Base-by-base conservation (phyloP, 768 basidiomycete genomes). In the Podaxis mareebaensis region DNA sequence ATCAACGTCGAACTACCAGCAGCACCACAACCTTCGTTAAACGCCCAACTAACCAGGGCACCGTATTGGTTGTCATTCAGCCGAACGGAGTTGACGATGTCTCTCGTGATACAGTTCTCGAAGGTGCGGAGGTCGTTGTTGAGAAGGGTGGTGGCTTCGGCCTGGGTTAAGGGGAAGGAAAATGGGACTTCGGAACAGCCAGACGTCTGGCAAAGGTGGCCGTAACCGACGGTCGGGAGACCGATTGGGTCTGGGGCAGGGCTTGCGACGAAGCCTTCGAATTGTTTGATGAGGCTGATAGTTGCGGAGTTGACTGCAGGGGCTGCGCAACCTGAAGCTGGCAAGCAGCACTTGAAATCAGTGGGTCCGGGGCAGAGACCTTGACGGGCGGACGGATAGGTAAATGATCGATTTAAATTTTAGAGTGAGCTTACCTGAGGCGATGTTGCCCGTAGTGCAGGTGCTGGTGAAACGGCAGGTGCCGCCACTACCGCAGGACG, bases 171-270 rank as follows among this genome's bases (percentile, higher is more conserved):
- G 0, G 76, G 75, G 72, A 76, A 76, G n/a, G 68, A 59, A 66
- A 73, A 75, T 5, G 75, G 71, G 8, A 76, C 75, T 63, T 77
- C 76, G n/a, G 67, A 60, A 67, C 76, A 77, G 30, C 71, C 69
- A 13, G 64, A 68, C 22, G 63, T 69, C 46, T 71, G 57, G 67
- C 76, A 77, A 28, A 73, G 70, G 60, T 77, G 76, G 6, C 75
- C 75, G 63, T 72, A 77, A 17, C 76, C 76, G 51, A 75, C 76
- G 26, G 75, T 77, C 3, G 74, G 74, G 48, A 77, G 69, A 13
- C 74, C 74, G 10, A 76, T 72, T 44, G 76, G 76, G 65, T 77
- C 76, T 22, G 75, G 76, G 12, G 68, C 68, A 11, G 76, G 76
- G 17, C 65, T 64, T n/a, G 73, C 36, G 22, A 77, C 76, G 65